Evolutionary conservation across 331 rosid species (phyloP).

Genomic region (Pyrus hybrid): DNA sequence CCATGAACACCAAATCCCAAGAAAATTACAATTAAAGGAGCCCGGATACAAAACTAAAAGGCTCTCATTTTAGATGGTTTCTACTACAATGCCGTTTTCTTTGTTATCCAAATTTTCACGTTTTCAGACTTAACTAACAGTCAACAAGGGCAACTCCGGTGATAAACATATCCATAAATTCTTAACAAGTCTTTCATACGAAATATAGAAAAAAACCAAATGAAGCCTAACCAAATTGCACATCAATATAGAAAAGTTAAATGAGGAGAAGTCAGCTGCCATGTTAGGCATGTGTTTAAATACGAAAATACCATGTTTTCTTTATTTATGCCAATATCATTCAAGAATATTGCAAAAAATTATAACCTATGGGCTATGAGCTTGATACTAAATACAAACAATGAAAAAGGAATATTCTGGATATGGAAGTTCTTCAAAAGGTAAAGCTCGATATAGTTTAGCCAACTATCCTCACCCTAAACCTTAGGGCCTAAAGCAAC

Average conservation of each 20-base stretch:
- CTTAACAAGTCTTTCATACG: not conserved
- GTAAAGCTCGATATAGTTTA: constrained; percentile 1
- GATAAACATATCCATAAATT: not conserved
- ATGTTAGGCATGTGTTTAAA: not conserved
- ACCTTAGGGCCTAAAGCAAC: not conserved
- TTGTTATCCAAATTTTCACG: not conserved
- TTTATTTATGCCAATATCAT: not conserved
- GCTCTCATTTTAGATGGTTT: not conserved
- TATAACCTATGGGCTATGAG: not conserved
- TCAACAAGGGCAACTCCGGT: not conserved
- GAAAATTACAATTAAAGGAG: not conserved
- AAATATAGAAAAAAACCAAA: not conserved
- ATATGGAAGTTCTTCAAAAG: not conserved
- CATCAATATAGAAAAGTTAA: not conserved
- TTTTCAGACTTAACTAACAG: not conserved
- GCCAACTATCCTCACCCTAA: constrained; percentile 6
- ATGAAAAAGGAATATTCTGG: not conserved
- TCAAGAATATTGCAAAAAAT: not conserved
- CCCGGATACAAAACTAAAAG: not conserved
- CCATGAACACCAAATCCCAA: not conserved
- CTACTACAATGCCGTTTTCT: not conserved
- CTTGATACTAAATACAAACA: not conserved
- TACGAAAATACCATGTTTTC: not conserved
- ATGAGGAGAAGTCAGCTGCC: not conserved
- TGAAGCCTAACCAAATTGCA: not conserved